Conservation (phyloP, 78 protist genomes). For the Acrasis kona region DNA sequence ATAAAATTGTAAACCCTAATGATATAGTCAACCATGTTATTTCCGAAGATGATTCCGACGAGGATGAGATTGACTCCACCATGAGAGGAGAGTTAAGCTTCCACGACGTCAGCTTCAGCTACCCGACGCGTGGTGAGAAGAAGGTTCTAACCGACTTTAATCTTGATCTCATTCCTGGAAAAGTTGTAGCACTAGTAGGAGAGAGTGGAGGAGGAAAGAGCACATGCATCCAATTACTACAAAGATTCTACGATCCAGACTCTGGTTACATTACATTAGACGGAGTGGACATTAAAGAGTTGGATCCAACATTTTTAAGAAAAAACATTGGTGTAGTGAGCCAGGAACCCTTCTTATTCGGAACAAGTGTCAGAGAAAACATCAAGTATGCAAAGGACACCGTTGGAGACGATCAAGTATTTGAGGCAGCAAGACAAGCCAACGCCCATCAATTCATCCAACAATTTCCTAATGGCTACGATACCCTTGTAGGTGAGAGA, state of each 20-base stretch:
- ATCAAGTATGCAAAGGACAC: conserved; percentile 4
- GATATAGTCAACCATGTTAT: too few relatives aligned
- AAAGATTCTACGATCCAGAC: conserved; percentile 11
- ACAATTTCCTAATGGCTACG: conserved; percentile 57
- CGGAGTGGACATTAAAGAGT: neutral
- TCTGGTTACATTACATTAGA: conserved; percentile 15
- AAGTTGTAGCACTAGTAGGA: conserved; percentile 26
- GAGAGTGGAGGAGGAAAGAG: conserved; percentile 45
- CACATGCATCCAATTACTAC: neutral
- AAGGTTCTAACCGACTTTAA: conserved; percentile 43
- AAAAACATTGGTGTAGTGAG: conserved; percentile 40
- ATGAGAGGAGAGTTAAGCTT: too few relatives aligned
- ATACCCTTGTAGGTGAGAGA: conserved; percentile 79
- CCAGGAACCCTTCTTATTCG: conserved; percentile 81
- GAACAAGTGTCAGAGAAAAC: conserved; percentile 67
- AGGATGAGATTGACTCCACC: neutral
- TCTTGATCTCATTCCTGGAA: conserved; percentile 18
- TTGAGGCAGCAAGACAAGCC: conserved; percentile 62
- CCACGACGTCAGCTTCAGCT: conserved; percentile 24
- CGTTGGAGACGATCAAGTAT: conserved; percentile 1
- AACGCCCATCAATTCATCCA: conserved; percentile 74
- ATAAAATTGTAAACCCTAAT: too few relatives aligned
- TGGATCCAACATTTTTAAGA: conserved; percentile 5
- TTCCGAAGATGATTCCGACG: too few relatives aligned
- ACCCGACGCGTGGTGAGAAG: conserved; percentile 15